Evolutionary conservation across 495 filamentous ascomycete genomes (phyloP).

Genomic region (Penicillium antarcticum): DNA sequence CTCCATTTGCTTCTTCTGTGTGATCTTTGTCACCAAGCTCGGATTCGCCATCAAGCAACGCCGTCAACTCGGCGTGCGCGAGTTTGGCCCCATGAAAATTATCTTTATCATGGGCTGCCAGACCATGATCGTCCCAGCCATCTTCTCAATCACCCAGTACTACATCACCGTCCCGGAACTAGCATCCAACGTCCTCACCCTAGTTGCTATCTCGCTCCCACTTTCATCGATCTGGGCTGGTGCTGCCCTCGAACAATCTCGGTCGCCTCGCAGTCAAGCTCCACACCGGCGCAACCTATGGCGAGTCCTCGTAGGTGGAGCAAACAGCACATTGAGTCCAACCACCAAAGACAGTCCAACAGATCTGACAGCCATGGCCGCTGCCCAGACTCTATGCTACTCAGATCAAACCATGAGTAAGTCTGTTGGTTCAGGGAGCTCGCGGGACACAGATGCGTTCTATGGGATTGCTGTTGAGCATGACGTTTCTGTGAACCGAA

Average conservation of each 20-base stretch:
- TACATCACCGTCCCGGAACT: constrained; percentile 52
- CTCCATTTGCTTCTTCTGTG: constrained; percentile 72
- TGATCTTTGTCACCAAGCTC: constrained; percentile 70
- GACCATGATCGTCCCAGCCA: constrained; percentile 76
- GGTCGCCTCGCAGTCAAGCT: constrained; percentile 1
- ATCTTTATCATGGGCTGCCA: constrained; percentile 74
- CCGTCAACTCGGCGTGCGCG: constrained; percentile 51
- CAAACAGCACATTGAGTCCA: constrained; percentile 10
- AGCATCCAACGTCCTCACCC: constrained; percentile 58
- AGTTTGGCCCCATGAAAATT: constrained; percentile 66
- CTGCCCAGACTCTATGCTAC: constrained; percentile 30
- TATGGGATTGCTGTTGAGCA: constrained; percentile 34
- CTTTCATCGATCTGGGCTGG: constrained; percentile 78
- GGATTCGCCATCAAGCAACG: constrained; percentile 58
- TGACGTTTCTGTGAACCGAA: constrained; percentile 27
- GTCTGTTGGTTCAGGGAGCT: not conserved
- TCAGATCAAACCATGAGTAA: constrained; percentile 16
- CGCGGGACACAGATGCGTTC: constrained; percentile 12
- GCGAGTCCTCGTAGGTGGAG: constrained; percentile 17
- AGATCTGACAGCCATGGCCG: constrained; percentile 11
- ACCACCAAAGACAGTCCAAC: constrained; percentile 13
- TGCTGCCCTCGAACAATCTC: constrained; percentile 32
- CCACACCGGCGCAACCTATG: constrained; percentile 26
- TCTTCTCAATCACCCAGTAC: constrained; percentile 69
- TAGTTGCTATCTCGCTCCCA: constrained; percentile 71